Evolutionary conservation across 495 filamentous ascomycete species (phyloP).

Genomic region (Cryomyces minteri): DNA sequence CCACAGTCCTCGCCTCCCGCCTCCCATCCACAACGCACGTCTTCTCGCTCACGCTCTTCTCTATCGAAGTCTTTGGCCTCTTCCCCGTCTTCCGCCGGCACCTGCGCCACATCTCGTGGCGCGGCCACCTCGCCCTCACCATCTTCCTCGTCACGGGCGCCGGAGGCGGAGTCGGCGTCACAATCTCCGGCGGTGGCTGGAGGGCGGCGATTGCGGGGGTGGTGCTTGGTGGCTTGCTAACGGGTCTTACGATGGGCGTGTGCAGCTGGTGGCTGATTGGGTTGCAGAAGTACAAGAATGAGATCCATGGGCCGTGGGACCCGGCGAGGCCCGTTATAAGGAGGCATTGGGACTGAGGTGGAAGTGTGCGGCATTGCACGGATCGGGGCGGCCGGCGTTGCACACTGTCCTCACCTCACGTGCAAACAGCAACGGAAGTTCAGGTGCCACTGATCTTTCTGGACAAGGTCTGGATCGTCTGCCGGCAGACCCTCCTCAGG

Average conservation of each 20-base stretch:
- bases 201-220: conserved; percentile 51
- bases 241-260: conserved; percentile 66
- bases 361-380: background rate
- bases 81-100: conserved; percentile 90
- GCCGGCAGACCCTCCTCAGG: no score
- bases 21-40: conserved; percentile 82
- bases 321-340: conserved; percentile 70
- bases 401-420: no score
- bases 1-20: conserved; percentile 75
- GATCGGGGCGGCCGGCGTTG: no score
- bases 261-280: conserved; percentile 98
- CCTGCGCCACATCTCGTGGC: conserved; percentile 66
- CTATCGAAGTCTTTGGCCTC: conserved; percentile 90
- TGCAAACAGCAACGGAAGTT: no score
- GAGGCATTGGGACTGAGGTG: conserved; percentile 34
- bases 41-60: conserved; percentile 87
- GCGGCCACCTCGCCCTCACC: conserved; percentile 62
- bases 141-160: conserved; percentile 62
- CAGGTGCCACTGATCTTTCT: no score
- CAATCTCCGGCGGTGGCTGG: conserved; percentile 48
- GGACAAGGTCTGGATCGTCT: no score
- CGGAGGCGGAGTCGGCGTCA: conserved; percentile 58
- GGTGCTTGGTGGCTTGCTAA: conserved; percentile 50
- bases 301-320: conserved; percentile 96
- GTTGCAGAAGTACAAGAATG: conserved; percentile 97